Percentiles rank a stretch among this genome's conserved stretches.
phyloP scores from a whole-genome alignment of 2,329 filamentous ascomycete genomes.

The Triangularia verruculosa region DNA sequence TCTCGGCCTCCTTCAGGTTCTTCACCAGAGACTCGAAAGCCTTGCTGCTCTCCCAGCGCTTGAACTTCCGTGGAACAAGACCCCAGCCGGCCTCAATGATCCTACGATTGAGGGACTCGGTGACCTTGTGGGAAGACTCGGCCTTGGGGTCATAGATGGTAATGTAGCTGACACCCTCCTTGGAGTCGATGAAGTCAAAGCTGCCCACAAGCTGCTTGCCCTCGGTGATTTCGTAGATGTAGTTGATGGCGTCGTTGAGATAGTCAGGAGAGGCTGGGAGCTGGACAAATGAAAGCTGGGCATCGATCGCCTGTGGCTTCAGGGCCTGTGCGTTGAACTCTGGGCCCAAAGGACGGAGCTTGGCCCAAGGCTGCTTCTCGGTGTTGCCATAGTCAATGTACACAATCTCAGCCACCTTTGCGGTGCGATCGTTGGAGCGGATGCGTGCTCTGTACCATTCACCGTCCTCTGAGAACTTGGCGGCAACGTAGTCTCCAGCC shows the following conservation, averaged over 20 bases:
- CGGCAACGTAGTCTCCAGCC: slow-evolving; percentile 85
- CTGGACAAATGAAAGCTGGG: slow-evolving; percentile 83
- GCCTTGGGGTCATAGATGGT: slow-evolving; percentile 80
- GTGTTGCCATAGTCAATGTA: slow-evolving; percentile 97
- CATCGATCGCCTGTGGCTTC: slow-evolving; percentile 82
- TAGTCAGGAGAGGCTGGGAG: slow-evolving; percentile 82
- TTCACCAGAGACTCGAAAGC: slow-evolving; percentile 69
- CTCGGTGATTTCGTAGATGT: slow-evolving; percentile 71
- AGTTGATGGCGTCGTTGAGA: slow-evolving; percentile 72
- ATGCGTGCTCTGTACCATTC: slow-evolving; percentile 94
- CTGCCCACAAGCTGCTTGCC: slow-evolving; percentile 80
- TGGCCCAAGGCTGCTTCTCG: slow-evolving; percentile 81
- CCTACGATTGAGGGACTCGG: slow-evolving; percentile 83
- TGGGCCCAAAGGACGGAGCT: slow-evolving; percentile 76
- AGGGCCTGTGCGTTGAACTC: slow-evolving; percentile 77
- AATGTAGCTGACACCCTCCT: slow-evolving; percentile 79
- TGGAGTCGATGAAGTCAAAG: slow-evolving; percentile 76
- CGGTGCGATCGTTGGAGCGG: slow-evolving; percentile 86
- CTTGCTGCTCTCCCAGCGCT: slow-evolving; percentile 77
- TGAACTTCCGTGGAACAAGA: slow-evolving; percentile 89
- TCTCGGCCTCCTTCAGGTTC: slow-evolving; percentile 69
- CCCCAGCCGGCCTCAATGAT: slow-evolving; percentile 79
- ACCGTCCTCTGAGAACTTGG: slow-evolving; percentile 83
- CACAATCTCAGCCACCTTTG: slow-evolving; percentile 83
- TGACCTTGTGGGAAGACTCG: slow-evolving; percentile 44